phyloP scores from a whole-genome alignment of 768 basidiomycete genomes.

The Lentinula boryana region DNA sequence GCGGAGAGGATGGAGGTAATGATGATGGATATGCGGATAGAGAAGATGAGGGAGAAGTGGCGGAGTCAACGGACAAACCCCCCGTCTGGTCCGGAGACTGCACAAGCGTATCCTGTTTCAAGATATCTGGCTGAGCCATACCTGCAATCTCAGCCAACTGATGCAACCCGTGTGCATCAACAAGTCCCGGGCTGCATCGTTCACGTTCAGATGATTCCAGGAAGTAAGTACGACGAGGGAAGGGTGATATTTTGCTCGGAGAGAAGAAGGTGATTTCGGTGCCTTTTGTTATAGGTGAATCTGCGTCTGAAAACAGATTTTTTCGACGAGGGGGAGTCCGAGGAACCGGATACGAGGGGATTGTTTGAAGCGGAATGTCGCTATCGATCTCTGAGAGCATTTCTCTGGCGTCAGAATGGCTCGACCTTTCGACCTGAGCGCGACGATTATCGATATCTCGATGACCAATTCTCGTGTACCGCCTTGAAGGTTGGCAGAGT shows the following conservation, averaged over 20 bases:
- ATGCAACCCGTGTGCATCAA: not conserved
- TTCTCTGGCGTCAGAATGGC: not conserved
- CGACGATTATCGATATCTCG: not conserved
- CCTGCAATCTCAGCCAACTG: not conserved
- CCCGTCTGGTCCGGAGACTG: not conserved
- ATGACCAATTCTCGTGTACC: not conserved
- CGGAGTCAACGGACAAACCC: not conserved
- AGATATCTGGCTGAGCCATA: not conserved
- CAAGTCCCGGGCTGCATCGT: not conserved
- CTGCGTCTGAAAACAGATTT: not conserved
- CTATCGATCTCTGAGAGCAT: not conserved
- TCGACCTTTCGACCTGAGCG: not conserved
- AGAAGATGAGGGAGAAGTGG: not conserved
- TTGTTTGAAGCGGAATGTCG: not conserved
- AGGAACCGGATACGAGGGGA: not conserved
- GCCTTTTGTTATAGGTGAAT: not conserved
- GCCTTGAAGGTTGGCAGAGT: not conserved
- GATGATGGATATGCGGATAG: not conserved
- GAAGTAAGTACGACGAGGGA: constrained; percentile 1
- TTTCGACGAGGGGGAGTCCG: not conserved
- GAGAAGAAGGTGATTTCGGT: not conserved
- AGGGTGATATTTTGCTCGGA: not conserved
- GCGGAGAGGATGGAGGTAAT: constrained; percentile 1
- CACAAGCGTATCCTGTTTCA: not conserved
- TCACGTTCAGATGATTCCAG: not conserved